Percentiles rank a stretch among this genome's conserved stretches.
These are phyloP conservation scores for Trametopsis cervina DNA, from an alignment of 768 basidiomycete genomes.

Conservation along the genomic window DNA sequence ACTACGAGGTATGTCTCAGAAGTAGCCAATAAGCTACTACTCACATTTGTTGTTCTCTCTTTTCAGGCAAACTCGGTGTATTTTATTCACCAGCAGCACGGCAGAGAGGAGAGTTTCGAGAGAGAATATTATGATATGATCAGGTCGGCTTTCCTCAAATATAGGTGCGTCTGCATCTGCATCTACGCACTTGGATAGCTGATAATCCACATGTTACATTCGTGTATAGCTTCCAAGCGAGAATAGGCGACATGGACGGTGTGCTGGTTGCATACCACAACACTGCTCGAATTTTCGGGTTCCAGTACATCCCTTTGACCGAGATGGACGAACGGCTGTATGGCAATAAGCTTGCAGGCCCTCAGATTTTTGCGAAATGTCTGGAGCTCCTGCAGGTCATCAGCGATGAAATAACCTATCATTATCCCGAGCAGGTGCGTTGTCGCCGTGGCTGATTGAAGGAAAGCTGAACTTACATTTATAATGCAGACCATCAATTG, in stretches of 20 bases:
- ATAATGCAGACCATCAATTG: conserved; percentile 45
- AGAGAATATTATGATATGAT: conserved; percentile 93
- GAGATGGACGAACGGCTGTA: conserved; percentile 86
- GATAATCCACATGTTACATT: too few relatives aligned
- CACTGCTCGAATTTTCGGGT: conserved; percentile 81
- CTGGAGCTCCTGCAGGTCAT: conserved; percentile 64
- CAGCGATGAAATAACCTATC: conserved; percentile 44
- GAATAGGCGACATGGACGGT: conserved; percentile 97
- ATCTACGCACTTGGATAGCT: neutral
- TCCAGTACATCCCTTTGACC: conserved; percentile 82
- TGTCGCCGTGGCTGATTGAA: neutral
- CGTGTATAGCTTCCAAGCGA: conserved; percentile 81
- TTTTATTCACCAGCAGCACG: conserved; percentile 56
- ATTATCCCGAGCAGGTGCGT: conserved; percentile 63
- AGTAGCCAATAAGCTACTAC: too few relatives aligned
- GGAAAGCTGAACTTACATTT: neutral
- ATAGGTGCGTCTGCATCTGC: conserved; percentile 43
- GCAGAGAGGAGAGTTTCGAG: conserved; percentile 76
- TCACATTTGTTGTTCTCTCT: neutral
- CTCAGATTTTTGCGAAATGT: conserved; percentile 70
- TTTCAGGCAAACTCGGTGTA: conserved; percentile 74
- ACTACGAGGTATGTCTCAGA: conserved; percentile 66
- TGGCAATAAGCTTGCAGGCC: conserved; percentile 55
- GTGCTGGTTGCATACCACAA: conserved; percentile 87
- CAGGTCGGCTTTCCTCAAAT: conserved; percentile 91